Evolutionary conservation across 495 filamentous ascomycete species (phyloP), one percentile per base, ranked within the genome.

Genomic region (Neurospora tetrasperma): DNA sequence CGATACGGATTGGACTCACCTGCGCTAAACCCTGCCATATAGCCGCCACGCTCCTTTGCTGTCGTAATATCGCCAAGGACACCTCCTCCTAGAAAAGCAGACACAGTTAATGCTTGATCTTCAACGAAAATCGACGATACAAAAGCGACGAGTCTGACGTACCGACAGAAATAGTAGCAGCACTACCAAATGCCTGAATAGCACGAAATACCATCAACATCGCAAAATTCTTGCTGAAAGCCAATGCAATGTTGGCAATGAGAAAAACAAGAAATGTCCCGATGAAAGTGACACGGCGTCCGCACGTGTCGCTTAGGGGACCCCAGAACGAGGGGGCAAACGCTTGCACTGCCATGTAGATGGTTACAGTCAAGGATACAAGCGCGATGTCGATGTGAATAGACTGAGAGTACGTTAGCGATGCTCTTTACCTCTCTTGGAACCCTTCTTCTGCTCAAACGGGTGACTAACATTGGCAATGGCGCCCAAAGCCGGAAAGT

Each of bases 41-140:
- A 86, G 1, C 83, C 84, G 3, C 87, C 87, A 7, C 87, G 82
- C 12, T 88, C 85, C 40, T 80, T 83, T 3, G 79, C 72, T 0
- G 86, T 86, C 1, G 83, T 78, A 42, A 89, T 84, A 39, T 89
- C 88, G 0, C 85, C 84, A 42, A 87, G 81, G 20, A 88, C 85
- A 1, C 85, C 87, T 85, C 81, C 27, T 80, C 78, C 43, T 44
- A 1, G 0, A n/a, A 3, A 44, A 44, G 8, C 2, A 0, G 18
- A 44, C 18, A 8, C 6, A 0, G 43, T 44, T 44, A 44, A n/a
- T 44, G 7, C 43, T 44, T 16, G 2, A 9, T 44, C 16, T 44
- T 44, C 43, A n/a, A n/a, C 18, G 18, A 1, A n/a, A n/a, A 44
- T 44, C 16, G 18, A 18, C 2, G 43, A 44, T 44, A n/a, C 18